phyloP scores from a whole-genome alignment of 148 eudicot genomes.

The Limonium bicolor region DNA sequence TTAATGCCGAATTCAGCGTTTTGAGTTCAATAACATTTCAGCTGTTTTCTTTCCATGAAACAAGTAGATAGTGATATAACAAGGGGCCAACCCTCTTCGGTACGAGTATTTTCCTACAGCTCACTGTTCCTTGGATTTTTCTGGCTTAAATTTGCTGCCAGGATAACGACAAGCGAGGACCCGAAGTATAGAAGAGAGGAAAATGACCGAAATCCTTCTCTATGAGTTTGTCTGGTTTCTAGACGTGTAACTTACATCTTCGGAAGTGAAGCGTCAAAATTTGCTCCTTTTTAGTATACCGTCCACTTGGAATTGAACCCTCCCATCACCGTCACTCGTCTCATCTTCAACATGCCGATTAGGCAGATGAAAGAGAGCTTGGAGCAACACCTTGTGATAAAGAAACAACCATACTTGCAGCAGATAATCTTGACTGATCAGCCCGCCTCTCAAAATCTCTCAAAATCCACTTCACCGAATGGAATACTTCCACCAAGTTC shows the following conservation, averaged over 20 bases:
- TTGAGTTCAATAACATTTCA: not conserved
- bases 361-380: slow-evolving; percentile 51
- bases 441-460: slow-evolving; percentile 20
- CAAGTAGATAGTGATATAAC: too few relatives aligned
- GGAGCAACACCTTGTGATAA: slow-evolving; percentile 40
- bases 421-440: slow-evolving; percentile 18
- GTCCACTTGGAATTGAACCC: not conserved
- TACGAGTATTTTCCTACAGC: too few relatives aligned
- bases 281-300: slow-evolving; percentile 5
- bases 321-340: not conserved
- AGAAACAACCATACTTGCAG: slow-evolving; percentile 19
- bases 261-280: slow-evolving; percentile 4
- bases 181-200: slow-evolving; percentile 1
- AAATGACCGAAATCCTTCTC: not conserved
- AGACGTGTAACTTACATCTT: slow-evolving; percentile 12
- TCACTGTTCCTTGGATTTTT: not conserved
- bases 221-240: not conserved
- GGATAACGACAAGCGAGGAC: slow-evolving; percentile 4
- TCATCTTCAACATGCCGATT: slow-evolving; percentile 33
- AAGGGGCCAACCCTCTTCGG: too few relatives aligned
- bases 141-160: not conserved
- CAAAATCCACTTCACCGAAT: slow-evolving; percentile 27
- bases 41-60: not conserved
- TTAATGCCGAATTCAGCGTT: not conserved
- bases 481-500: slow-evolving; percentile 29